Evolutionary conservation across 148 eudicot genomes (phyloP).

Genomic region (Rhododendron griersonianum): DNA sequence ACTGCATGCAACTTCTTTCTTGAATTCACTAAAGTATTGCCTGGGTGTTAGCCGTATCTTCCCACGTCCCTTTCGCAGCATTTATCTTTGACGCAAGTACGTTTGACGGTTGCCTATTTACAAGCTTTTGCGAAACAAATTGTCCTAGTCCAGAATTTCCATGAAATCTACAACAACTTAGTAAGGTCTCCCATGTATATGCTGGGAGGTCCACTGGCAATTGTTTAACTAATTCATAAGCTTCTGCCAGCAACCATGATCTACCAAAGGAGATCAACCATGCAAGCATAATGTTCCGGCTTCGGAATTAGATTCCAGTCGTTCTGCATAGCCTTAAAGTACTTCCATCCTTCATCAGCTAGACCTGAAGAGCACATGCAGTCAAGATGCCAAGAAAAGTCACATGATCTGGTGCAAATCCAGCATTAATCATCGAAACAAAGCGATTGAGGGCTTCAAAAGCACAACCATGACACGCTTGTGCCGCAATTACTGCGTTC

Average conservation of each 20-base stretch:
- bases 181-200: conserved; percentile 42
- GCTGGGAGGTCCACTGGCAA: conserved; percentile 34
- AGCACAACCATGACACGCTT: conserved; percentile 45
- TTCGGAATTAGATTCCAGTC: conserved; percentile 40
- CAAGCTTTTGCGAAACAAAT: conserved; percentile 28
- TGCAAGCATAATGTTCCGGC: conserved; percentile 48
- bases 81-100: conserved; percentile 36
- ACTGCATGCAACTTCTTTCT: conserved; percentile 46
- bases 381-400: conserved; percentile 46
- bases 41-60: conserved; percentile 34
- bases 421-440: conserved; percentile 39
- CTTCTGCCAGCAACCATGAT: conserved; percentile 43
- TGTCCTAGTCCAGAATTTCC: conserved; percentile 40
- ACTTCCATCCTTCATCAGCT: conserved; percentile 34
- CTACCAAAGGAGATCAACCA: conserved; percentile 57
- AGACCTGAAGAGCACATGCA: conserved; percentile 54
- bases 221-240: conserved; percentile 40
- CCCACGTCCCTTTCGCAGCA: conserved; percentile 47
- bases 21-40: conserved; percentile 21
- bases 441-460: conserved; percentile 33
- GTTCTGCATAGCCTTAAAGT: conserved; percentile 39
- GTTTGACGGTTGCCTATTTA: conserved; percentile 17
- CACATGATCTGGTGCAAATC: conserved; percentile 33
- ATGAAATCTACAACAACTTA: conserved; percentile 49
- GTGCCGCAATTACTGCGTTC: conserved; percentile 52